Evolutionary conservation across 345 rosid genomes (phyloP), one percentile per base, ranked within the genome.

Genomic region (Xanthoceras sorbifolium): DNA sequence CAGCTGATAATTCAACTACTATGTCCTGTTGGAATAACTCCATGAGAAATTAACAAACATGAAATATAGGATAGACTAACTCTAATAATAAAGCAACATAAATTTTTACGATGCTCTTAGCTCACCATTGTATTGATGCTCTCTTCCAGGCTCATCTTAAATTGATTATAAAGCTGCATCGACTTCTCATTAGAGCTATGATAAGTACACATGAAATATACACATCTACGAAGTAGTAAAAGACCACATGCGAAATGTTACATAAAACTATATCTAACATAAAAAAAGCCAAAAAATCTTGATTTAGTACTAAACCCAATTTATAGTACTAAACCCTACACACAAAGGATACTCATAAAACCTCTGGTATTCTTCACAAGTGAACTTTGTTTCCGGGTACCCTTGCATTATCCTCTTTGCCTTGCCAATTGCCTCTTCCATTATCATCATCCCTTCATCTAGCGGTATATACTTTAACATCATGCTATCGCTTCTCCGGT

Each of bases 391-490:
- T 42, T 81, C 84, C 9, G 76, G 80, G 76, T 73, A 22, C 26
- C 83, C 83, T 73, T 77, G 76, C 34, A 81, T 55, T 50, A 77
- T 69, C 81, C 64, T 81, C 69, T 64, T 81, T 3, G 78, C 76
- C 77, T 78, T 82, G 60, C 17, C 2, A 17, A 82, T 82, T 6
- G 76, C 84, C 68, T 78, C 81, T 29, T 82, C 81, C 68, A 65
- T 36, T 66, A 82, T 71, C 59, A 71, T 34, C 71, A 73, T 29
- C 40, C 77, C 77, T 66, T 78, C 81, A 14, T 78, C 81, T 66
- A 66, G 68, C 22, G 77, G 66, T 72, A 72, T 65, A 36, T 54
- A 57, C 52, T 72, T 78, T 15, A 17, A 71, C 57, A 72, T 65
- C 77, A 78, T 72, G 71, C 3, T 72, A 42, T 72, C 64, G 7